Evolutionary conservation across 495 filamentous ascomycete species (phyloP), one percentile per base, ranked within the genome.

Genomic region (Aspergillus ostianus): DNA sequence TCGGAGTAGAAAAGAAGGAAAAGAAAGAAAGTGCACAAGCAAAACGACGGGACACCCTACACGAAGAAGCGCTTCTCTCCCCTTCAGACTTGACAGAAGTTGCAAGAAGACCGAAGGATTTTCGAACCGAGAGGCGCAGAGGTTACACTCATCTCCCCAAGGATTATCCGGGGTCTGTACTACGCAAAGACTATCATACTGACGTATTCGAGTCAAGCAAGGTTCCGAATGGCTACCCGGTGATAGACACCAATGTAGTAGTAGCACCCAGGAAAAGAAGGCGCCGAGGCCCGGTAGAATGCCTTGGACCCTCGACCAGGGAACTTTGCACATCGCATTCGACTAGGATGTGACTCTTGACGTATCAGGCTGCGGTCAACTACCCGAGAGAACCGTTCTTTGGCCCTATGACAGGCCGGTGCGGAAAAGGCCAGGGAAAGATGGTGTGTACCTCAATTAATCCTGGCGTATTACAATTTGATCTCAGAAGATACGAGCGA

Each of bases 311-410:
- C 13, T 12, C 10, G 13, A 41, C 36, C 36, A 41, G 10, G 36
- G 12, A 41, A 41, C 2, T 41, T 41, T 10, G 36, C 36, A 41
- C 36, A 41, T 41, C 10, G 36, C 13, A 65, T 57, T 66, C 53
- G 53, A 61, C 21, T 21, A 57, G 1, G 27, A 47, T 60, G 48
- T 60, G 46, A 47, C 50, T 67, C 44, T 67, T 72, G 67, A 71
- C 67, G 62, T 66, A 68, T 61, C 49, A 66, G 67, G 67, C 51
- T 61, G 6, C 52, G 64, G 32, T 53, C 49, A 29, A 19, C 45
- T 56, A 56, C 62, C 60, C 50, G 81, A 85, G 69, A 73, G 71
- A 53, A 76, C 65, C 51, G 71, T 87, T 32, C 48, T 15, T 51
- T 51, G 32, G 45, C 27, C 46, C 45, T 47, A 32, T 51, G 47